These are phyloP conservation scores for Tylopilus sp. DNA, from an alignment of 768 basidiomycete genomes.

Conservation along the genomic window DNA sequence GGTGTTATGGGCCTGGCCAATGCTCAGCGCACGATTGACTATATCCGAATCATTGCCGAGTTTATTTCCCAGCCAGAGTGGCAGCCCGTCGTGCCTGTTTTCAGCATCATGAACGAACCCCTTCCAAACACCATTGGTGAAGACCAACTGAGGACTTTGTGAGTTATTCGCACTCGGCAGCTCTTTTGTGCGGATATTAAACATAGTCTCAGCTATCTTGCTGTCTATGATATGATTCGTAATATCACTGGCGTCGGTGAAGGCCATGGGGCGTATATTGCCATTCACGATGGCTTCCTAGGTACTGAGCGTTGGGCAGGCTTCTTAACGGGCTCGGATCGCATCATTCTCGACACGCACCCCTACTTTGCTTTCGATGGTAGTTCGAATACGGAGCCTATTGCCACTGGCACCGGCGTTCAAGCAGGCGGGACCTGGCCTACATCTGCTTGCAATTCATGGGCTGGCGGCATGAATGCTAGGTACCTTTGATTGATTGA, in stretches of 20 bases:
- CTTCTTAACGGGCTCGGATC: conserved; percentile 57
- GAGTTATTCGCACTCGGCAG: conserved; percentile 20
- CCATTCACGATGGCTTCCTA: conserved; percentile 63
- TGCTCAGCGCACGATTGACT: conserved; percentile 73
- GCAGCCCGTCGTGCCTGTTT: conserved; percentile 55
- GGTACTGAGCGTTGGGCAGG: conserved; percentile 43
- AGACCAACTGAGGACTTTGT: conserved; percentile 59
- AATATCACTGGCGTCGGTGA: conserved; percentile 69
- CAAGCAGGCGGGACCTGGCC: conserved; percentile 46
- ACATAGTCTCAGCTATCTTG: conserved; percentile 43
- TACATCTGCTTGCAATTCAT: conserved; percentile 48
- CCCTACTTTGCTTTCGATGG: conserved; percentile 64
- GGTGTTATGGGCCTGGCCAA: conserved; percentile 87
- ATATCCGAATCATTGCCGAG: conserved; percentile 70
- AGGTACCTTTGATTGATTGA: conserved; percentile 24
- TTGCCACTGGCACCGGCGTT: conserved; percentile 31
- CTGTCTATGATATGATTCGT: conserved; percentile 62
- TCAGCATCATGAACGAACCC: conserved; percentile 67
- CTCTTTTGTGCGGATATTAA: background rate
- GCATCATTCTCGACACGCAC: conserved; percentile 61
- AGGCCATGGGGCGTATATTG: conserved; percentile 55
- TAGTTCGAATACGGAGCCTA: conserved; percentile 30
- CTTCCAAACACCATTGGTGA: conserved; percentile 49
- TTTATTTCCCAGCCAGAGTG: conserved; percentile 81
- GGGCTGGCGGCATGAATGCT: conserved; percentile 54